Percentiles rank a stretch among this genome's conserved stretches.
Conservation (phyloP, 2,329 filamentous ascomycete species). For the Phaeomoniella chlamydospora region DNA sequence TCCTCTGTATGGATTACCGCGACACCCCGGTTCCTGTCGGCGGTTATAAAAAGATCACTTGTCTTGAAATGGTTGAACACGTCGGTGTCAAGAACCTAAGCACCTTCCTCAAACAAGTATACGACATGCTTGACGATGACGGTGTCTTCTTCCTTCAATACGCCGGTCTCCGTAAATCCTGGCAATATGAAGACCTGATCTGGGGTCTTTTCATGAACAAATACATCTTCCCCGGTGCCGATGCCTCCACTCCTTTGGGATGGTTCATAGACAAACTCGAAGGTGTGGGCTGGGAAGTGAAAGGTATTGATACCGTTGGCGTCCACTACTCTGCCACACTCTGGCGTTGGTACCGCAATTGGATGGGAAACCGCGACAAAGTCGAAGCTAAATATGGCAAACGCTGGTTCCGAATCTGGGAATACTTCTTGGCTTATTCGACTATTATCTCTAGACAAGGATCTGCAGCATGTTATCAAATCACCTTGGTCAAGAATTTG, state of each 20-base stretch:
- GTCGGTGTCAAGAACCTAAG: conserved; percentile 84
- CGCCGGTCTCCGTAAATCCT: conserved; percentile 80
- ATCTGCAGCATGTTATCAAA: conserved; percentile 73
- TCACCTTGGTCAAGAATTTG: conserved; percentile 77
- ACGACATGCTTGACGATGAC: conserved; percentile 93
- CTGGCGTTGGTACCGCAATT: conserved; percentile 98
- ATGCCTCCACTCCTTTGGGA: conserved; percentile 84
- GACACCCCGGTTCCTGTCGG: conserved; percentile 71
- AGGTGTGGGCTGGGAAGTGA: conserved; percentile 77
- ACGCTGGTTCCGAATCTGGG: conserved; percentile 93
- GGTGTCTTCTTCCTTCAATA: conserved; percentile 94
- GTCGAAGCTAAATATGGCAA: conserved; percentile 89
- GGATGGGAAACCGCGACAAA: conserved; percentile 86
- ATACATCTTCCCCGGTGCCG: conserved; percentile 94
- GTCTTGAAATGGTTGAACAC: conserved; percentile 97
- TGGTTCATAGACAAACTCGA: conserved; percentile 78
- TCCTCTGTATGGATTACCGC: conserved; percentile 94
- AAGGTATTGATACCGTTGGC: conserved; percentile 81
- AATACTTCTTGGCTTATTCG: conserved; percentile 77
- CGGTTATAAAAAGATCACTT: conserved; percentile 87
- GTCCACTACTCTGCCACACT: conserved; percentile 94
- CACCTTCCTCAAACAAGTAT: conserved; percentile 68
- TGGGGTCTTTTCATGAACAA: conserved; percentile 99
- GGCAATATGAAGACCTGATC: conserved; percentile 96
- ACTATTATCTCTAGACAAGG: conserved; percentile 77